These are phyloP conservation scores for Xylaria acuta DNA, from an alignment of 495 filamentous ascomycete genomes.

Conservation along the genomic window DNA sequence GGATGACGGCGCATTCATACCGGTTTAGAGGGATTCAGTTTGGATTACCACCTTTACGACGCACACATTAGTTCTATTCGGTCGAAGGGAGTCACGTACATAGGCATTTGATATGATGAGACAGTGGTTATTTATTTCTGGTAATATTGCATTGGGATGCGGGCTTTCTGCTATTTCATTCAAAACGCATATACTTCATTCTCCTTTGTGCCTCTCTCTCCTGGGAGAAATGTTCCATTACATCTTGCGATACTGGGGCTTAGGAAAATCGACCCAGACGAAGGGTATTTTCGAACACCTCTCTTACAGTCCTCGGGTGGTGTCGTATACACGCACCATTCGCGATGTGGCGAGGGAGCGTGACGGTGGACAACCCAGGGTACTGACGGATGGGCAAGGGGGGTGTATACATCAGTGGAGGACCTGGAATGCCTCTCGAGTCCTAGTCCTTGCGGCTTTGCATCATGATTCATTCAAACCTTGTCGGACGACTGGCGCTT, in stretches of 20 bases:
- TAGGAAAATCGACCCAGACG: background rate
- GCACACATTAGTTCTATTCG: slow-evolving; percentile 44
- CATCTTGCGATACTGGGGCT: slow-evolving; percentile 19
- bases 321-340: background rate
- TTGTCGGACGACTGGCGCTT: slow-evolving; percentile 10
- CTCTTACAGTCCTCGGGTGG: background rate
- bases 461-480: slow-evolving; percentile 10
- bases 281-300: slow-evolving; percentile 1
- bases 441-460: background rate
- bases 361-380: background rate
- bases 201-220: slow-evolving; percentile 21
- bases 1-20: slow-evolving; percentile 44
- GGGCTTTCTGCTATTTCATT: slow-evolving; percentile 39
- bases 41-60: slow-evolving; percentile 44
- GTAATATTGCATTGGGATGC: slow-evolving; percentile 52
- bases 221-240: slow-evolving; percentile 7
- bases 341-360: background rate
- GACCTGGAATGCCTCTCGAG: background rate
- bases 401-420: slow-evolving; percentile 12
- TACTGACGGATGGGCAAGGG: background rate
- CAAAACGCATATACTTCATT: slow-evolving; percentile 41
- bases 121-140: slow-evolving; percentile 45
- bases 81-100: slow-evolving; percentile 40
- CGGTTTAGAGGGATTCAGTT: slow-evolving; percentile 42
- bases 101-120: slow-evolving; percentile 44